Evolutionary conservation across 129 eudicot genomes (phyloP).

Genomic region (Saposhnikovia divaricata): DNA sequence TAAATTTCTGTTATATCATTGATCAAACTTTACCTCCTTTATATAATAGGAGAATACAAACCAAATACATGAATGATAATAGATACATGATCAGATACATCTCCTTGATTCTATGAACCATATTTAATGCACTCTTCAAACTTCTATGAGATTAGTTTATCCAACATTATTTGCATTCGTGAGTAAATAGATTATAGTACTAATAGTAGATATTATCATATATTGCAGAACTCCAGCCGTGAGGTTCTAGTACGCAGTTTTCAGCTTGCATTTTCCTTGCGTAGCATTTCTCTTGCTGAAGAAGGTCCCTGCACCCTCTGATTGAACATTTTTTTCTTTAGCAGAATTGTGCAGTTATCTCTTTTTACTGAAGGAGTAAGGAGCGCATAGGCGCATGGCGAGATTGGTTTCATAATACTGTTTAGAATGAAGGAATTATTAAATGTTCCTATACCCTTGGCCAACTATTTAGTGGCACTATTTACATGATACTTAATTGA

Average conservation of each 20-base stretch:
- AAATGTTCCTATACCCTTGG: background rate
- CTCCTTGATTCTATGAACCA: no score
- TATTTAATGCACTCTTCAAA: no score
- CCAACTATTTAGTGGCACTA: background rate
- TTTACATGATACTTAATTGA: background rate
- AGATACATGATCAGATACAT: no score
- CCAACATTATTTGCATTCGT: background rate
- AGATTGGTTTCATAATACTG: background rate
- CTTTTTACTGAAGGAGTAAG: background rate
- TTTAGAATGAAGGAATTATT: background rate
- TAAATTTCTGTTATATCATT: no score
- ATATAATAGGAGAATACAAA: no score
- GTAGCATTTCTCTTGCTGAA: constrained; percentile 57
- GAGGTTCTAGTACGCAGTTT: constrained; percentile 84
- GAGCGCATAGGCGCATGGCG: background rate
- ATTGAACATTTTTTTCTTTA: background rate
- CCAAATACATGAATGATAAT: no score
- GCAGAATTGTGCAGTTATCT: background rate
- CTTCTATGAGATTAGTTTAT: no score
- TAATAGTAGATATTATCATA: constrained; percentile 3
- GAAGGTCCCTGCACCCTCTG: constrained; percentile 53
- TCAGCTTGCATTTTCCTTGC: constrained; percentile 89
- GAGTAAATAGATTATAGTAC: constrained; percentile 1
- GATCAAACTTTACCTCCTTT: no score
- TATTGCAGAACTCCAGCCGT: constrained; percentile 58